Conservation (phyloP, 2,329 filamentous ascomycete species). For the Chalaropsis ovoidea region DNA sequence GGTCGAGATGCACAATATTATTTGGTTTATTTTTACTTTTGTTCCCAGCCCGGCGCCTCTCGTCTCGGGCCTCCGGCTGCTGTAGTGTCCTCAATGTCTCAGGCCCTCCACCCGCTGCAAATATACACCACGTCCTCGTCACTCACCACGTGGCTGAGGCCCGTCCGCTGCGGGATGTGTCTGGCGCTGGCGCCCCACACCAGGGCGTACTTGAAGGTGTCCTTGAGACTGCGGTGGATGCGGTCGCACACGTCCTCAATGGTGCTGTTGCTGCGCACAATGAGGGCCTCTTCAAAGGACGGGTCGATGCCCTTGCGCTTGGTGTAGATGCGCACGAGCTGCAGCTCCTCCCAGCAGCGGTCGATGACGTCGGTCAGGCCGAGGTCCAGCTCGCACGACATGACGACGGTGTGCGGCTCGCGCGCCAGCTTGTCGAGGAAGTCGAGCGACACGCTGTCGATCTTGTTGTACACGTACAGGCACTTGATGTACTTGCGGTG, state of each 20-base stretch:
- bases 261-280: slow-evolving; percentile 75
- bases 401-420: slow-evolving; percentile 88
- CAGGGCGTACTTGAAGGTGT: slow-evolving; percentile 96
- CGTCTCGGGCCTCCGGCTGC: no score
- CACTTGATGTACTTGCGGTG: slow-evolving; percentile 94
- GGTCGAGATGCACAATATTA: slow-evolving; percentile 1
- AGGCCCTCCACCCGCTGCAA: slow-evolving; percentile 54
- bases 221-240: slow-evolving; percentile 87
- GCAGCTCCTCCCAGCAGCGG: slow-evolving; percentile 85
- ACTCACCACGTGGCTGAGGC: slow-evolving; percentile 66
- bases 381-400: slow-evolving; percentile 93
- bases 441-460: slow-evolving; percentile 86
- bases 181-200: slow-evolving; percentile 96
- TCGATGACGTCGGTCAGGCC: slow-evolving; percentile 91
- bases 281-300: slow-evolving; percentile 81
- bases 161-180: slow-evolving; percentile 89
- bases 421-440: slow-evolving; percentile 85
- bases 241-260: slow-evolving; percentile 97
- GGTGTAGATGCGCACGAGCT: slow-evolving; percentile 85
- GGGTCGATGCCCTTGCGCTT: slow-evolving; percentile 91
- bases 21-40: slow-evolving; percentile 18
- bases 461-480: slow-evolving; percentile 99
- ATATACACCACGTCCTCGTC: slow-evolving; percentile 62
- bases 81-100: no score
- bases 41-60: no score